Percentiles rank a stretch among this genome's conserved stretches.
These are phyloP conservation scores for Pseudopyricularia cyperi DNA, from an alignment of 2,329 filamentous ascomycete genomes.

Conservation along the genomic window DNA sequence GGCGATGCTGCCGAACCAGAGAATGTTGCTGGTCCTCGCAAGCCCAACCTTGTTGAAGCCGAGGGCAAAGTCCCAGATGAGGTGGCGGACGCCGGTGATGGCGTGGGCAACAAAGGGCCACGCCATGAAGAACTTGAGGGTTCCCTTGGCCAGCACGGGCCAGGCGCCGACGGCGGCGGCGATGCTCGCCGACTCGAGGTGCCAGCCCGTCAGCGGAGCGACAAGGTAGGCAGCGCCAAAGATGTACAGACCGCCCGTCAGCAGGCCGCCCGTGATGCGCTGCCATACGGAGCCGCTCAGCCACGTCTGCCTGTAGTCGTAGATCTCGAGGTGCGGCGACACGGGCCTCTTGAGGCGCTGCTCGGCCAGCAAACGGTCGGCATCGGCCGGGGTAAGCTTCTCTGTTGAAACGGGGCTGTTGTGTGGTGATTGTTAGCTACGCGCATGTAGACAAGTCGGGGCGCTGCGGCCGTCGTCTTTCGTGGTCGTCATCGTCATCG, in stretches of 20 bases:
- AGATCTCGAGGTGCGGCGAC: slow-evolving; percentile 75
- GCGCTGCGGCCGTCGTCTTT: too few species aligned
- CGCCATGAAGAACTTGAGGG: slow-evolving; percentile 38
- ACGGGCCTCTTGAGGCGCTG: slow-evolving; percentile 76
- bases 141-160: slow-evolving; percentile 45
- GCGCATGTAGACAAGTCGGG: neutral
- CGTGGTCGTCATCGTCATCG: neutral
- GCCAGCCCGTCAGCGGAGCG: slow-evolving; percentile 57
- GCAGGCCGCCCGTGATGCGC: slow-evolving; percentile 67
- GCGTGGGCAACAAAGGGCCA: slow-evolving; percentile 49
- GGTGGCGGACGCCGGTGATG: slow-evolving; percentile 41
- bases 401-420: slow-evolving; percentile 41
- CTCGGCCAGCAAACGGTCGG: slow-evolving; percentile 55
- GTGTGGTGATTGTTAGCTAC: neutral
- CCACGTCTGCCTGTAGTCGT: slow-evolving; percentile 79
- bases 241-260: slow-evolving; percentile 65
- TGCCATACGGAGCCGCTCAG: slow-evolving; percentile 59
- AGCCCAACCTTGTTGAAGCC: slow-evolving; percentile 38
- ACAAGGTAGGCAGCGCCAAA: slow-evolving; percentile 73
- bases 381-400: slow-evolving; percentile 40
- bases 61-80: slow-evolving; percentile 36
- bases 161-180: slow-evolving; percentile 47
- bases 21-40: slow-evolving; percentile 27
- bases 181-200: slow-evolving; percentile 45
- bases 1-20: slow-evolving; percentile 33